These are phyloP conservation scores for Cupressus sempervirens DNA, from an alignment of 75 land plant genomes.

Conservation along the genomic window DNA sequence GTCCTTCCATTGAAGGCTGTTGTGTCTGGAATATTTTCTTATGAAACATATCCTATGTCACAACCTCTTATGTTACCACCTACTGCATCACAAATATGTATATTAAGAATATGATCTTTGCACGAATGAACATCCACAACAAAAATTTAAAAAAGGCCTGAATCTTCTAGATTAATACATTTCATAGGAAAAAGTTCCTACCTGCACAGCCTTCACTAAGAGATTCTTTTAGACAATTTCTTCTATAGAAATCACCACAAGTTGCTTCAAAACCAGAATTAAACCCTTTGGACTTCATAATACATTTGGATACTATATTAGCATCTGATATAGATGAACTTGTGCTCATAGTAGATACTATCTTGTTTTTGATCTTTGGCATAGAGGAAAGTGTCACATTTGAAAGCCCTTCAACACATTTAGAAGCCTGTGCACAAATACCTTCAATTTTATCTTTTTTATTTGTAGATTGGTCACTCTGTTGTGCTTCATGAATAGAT, in stretches of 20 bases:
- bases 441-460: not conserved
- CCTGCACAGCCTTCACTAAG: not conserved
- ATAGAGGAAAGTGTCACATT: not conserved
- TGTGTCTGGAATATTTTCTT: not conserved
- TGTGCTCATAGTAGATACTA: not conserved
- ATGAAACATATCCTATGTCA: not conserved
- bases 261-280: not conserved
- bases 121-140: not conserved
- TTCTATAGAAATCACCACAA: not conserved
- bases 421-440: not conserved
- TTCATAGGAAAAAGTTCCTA: not conserved
- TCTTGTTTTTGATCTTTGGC: not conserved
- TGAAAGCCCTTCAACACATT: not conserved
- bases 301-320: not conserved
- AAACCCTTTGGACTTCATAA: not conserved
- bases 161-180: not conserved
- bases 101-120: slow-evolving; percentile 1
- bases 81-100: not conserved
- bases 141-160: not conserved
- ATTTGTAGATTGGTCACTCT: not conserved
- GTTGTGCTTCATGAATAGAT: not conserved
- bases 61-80: not conserved
- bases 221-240: not conserved
- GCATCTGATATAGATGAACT: not conserved
- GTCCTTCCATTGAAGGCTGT: not conserved